phyloP scores from a whole-genome alignment of 345 rosid genomes.

The Lepidium aucheri region DNA sequence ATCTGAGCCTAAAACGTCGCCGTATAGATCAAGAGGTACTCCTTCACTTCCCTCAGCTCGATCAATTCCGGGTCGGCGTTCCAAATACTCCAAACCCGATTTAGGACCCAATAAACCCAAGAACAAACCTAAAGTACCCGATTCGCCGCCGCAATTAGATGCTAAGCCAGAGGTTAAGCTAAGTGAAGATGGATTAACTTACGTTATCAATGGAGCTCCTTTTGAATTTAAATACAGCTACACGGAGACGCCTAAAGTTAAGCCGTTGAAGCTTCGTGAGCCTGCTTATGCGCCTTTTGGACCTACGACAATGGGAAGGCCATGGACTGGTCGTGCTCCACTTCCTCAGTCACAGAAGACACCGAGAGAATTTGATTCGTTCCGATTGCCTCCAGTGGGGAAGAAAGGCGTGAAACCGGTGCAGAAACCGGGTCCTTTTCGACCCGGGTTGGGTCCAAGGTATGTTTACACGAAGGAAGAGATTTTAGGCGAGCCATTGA shows the following conservation, averaged over 20 bases:
- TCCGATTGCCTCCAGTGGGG: constrained; percentile 57
- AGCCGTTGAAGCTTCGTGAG: constrained; percentile 73
- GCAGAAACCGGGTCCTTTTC: constrained; percentile 80
- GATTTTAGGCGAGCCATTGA: constrained; percentile 85
- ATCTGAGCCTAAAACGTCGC: constrained; percentile 17
- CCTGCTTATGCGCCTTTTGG: constrained; percentile 81
- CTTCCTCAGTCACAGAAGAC: constrained; percentile 68
- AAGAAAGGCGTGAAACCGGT: constrained; percentile 89
- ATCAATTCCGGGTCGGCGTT: constrained; percentile 72
- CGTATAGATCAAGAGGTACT: constrained; percentile 58
- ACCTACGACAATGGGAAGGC: constrained; percentile 70
- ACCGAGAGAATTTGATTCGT: constrained; percentile 81
- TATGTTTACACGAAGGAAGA: constrained; percentile 67
- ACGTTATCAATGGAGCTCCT: constrained; percentile 79
- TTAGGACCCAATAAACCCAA: constrained; percentile 30
- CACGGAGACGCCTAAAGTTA: constrained; percentile 79
- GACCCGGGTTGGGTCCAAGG: constrained; percentile 72
- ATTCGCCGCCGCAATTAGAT: constrained; percentile 24
- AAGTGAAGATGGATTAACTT: constrained; percentile 62
- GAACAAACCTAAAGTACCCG: constrained; percentile 23
- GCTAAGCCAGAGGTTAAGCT: constrained; percentile 38
- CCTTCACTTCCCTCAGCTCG: constrained; percentile 69
- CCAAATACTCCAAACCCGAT: constrained; percentile 65
- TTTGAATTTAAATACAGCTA: constrained; percentile 94
- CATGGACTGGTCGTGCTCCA: constrained; percentile 96